Base-by-base conservation (phyloP, 768 basidiomycete genomes). In the Lactifluus hygrophoroides region DNA sequence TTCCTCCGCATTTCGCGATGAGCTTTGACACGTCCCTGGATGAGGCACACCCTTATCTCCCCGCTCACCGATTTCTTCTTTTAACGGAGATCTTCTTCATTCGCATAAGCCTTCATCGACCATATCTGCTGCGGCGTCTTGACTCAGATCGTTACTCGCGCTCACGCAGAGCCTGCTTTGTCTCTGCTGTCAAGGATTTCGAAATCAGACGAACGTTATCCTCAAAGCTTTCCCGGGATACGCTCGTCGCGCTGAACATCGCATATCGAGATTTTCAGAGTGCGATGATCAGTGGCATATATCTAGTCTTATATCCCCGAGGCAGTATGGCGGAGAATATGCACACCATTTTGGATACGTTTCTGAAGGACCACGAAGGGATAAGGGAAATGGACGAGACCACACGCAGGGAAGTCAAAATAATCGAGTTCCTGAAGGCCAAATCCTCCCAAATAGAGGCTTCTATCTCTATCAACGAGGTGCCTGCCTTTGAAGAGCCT, bases 51-150 rank as follows among this genome's bases (percentile, higher is more conserved):
- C 75, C 74, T 38, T 90, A 79, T 65, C 75, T 96, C 52, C 85
- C 89, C 3, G 77, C 88, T 38, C 93, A 96, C 66, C 83, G 94
- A 46, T 95, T 90, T 72, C 80, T 95, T 43, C 79, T 96, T 54
- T 83, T 89, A 51, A 94, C 94, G 0, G 94, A 96, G 70, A 83
- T 94, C 52, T 78, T 91, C 47, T 93, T 92, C 67, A 85, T 92
- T 51, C 80, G 90, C 56, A 86, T 89, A 66, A 85, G 86, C 66
- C 73, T 93, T 32, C 86, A 95, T 70, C 82, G 94, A 30, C 94
- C 94, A 2, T 96, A 94, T 71, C 77, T 96, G 40, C 74, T 96
- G 42, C 82, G 92, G 51, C 81, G 83, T 47, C 77, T 93, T 47
- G 78, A 81, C 67, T 86, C 86, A 40, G 88, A 90, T 66, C 86